These are phyloP conservation scores for Fusarium newnesense DNA, from an alignment of 2,329 filamentous ascomycete species.

Conservation along the genomic window DNA sequence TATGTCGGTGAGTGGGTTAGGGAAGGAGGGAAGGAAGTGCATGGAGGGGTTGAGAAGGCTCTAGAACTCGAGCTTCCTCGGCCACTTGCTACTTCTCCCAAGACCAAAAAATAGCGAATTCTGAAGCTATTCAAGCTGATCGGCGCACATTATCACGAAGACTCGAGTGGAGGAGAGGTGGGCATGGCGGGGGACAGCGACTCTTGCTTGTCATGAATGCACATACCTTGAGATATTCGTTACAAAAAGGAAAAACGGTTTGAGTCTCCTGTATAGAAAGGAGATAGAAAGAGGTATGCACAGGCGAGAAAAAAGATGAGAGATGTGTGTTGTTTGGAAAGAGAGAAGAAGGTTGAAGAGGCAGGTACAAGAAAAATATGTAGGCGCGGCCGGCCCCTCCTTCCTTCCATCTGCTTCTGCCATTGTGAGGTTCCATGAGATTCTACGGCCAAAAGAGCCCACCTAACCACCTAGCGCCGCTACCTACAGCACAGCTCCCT, in stretches of 20 bases:
- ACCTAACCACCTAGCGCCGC: constrained; percentile 27
- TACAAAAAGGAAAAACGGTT: constrained; percentile 39
- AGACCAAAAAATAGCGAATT: background rate
- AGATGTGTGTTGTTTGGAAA: constrained; percentile 37
- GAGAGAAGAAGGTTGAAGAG: constrained; percentile 41
- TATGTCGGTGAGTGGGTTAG: constrained; percentile 4
- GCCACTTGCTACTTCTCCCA: background rate
- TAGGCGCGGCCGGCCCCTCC: constrained; percentile 44
- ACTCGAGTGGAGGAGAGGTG: background rate
- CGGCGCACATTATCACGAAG: background rate
- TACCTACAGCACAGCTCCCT: constrained; percentile 10
- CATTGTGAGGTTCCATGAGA: constrained; percentile 57
- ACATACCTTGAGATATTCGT: constrained; percentile 44
- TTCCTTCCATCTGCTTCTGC: constrained; percentile 43
- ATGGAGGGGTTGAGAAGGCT: constrained; percentile 36
- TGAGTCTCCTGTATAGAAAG: constrained; percentile 37
- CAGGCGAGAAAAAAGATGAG: constrained; percentile 30
- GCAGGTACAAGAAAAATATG: constrained; percentile 51
- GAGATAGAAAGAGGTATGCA: constrained; percentile 27
- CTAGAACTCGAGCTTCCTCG: constrained; percentile 18
- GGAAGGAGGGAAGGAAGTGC: background rate
- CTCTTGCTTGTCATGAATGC: background rate
- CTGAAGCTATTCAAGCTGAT: background rate
- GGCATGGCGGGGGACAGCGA: background rate
- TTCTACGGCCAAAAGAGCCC: constrained; percentile 52